Evolutionary conservation across 352 stramenopile genomes (phyloP).

Genomic region (Nothophytophthora sp.): DNA sequence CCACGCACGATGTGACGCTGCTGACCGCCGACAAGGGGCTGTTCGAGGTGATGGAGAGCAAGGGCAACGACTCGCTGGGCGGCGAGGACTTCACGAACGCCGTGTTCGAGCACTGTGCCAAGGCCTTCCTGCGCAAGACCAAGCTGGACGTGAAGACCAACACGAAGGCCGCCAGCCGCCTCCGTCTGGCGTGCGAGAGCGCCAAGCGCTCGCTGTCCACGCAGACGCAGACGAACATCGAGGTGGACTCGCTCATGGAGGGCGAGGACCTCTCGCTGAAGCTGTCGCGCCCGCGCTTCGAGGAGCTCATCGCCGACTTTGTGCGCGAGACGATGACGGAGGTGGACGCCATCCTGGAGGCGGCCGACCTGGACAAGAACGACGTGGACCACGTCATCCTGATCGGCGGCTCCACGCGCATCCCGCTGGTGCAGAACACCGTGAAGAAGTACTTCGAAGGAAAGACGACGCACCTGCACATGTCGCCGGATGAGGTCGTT

Average conservation of each 20-base stretch:
- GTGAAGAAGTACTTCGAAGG: conserved; percentile 89
- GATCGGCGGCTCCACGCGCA: conserved; percentile 96
- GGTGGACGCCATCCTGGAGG: conserved; percentile 83
- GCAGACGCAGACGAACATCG: conserved; percentile 96
- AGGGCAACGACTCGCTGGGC: conserved; percentile 95
- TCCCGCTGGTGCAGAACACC: conserved; percentile 92
- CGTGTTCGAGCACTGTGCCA: conserved; percentile 97
- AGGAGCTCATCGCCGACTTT: conserved; percentile 94
- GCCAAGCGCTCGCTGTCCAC: conserved; percentile 97
- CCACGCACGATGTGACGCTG: conserved; percentile 97
- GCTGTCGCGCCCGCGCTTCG: conserved; percentile 96
- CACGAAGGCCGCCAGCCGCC: conserved; percentile 93
- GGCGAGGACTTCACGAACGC: conserved; percentile 97
- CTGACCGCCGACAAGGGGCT: conserved; percentile 98
- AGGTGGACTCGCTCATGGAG: conserved; percentile 98
- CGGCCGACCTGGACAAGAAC: conserved; percentile 76
- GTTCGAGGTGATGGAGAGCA: conserved; percentile 97
- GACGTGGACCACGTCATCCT: conserved; percentile 97
- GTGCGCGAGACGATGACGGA: conserved; percentile 93
- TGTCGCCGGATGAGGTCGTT: conserved; percentile 92
- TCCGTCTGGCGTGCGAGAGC: conserved; percentile 95
- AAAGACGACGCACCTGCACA: conserved; percentile 79
- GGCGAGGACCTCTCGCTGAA: conserved; percentile 98
- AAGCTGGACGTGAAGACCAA: conserved; percentile 94
- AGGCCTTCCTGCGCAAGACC: conserved; percentile 95